Percentiles rank a stretch among this genome's conserved stretches.
Conservation (phyloP, 768 basidiomycete genomes). For the Nidula microcarpa region DNA sequence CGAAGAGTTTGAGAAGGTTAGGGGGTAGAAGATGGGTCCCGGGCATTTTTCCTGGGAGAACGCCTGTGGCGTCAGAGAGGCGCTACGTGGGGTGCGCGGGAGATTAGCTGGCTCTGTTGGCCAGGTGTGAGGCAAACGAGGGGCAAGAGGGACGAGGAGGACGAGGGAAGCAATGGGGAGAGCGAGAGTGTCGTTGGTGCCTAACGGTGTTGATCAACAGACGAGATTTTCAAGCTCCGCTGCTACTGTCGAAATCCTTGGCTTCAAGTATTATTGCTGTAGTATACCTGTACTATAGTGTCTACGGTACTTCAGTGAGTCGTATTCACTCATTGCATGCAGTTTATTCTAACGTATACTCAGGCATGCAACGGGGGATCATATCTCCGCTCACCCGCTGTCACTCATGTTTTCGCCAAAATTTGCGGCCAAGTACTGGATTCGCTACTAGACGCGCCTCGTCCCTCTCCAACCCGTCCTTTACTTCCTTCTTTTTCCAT, state of each 20-base stretch:
- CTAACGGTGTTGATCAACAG: background rate
- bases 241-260: background rate
- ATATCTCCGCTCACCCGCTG: background rate
- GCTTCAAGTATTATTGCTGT: background rate
- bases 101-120: background rate
- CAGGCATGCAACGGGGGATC: background rate
- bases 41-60: slow-evolving; percentile 32
- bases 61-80: slow-evolving; percentile 1
- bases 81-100: background rate
- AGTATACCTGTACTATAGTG: background rate
- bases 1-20: slow-evolving; percentile 95
- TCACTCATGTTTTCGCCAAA: background rate
- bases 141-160: background rate
- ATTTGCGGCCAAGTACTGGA: background rate
- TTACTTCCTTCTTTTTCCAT: slow-evolving; percentile 63
- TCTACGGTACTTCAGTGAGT: background rate
- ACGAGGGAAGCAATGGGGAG: background rate
- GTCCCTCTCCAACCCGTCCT: slow-evolving; percentile 15
- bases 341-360: background rate
- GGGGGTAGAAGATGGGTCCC: slow-evolving; percentile 91
- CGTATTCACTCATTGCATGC: too few relatives aligned
- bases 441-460: slow-evolving; percentile 1
- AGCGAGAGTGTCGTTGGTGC: background rate
- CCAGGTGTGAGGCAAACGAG: background rate
- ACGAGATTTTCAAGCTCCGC: background rate